Base-by-base conservation (phyloP, 1,139 yeast species). In the Debaryomyces sp. region DNA sequence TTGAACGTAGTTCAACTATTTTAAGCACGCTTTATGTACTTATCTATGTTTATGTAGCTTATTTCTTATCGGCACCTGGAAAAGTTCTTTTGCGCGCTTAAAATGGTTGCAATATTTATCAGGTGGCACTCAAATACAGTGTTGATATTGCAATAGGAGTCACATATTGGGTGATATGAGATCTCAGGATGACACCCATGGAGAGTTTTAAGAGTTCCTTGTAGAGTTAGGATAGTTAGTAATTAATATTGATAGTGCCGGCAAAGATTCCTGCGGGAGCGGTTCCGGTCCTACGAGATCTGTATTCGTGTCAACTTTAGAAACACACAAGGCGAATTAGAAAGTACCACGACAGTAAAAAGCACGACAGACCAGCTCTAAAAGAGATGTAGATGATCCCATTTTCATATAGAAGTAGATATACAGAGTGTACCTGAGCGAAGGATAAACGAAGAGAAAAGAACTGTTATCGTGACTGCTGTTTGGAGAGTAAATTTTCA, bases 91-190 rank as follows among this genome's bases (percentile, higher is more conserved):
- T 41, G 35, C 43, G 43, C 43, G 43, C 36, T 30, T 41, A 13
- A 41, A 39, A 41, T 41, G 43, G 43, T 30, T 41, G 43, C 43
- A 41, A 41, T 21, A 30, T 41, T 41, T 41, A 30, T 41, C 43
- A 41, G 36, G 32, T 41, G 38, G 38, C 38, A 9, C 21, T 9
- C n/a, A n/a, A 32, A 32, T 2, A 13, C 5, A 13, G 17, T 7
- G 10, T 13, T 32, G n/a, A 32, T 32, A 4, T 15, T 17, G 22
- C 22, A 2, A 10, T 10, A 13, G n/a, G n/a, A 18, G 21, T 18
- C 2, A 18, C 5, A 26, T 13, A 7, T 30, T 30, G 12, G 10
- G 10, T 4, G 9, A 30, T 30, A 30, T 7, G 12, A 13, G 18
- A 30, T 2, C 8, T n/a, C n/a, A 13, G 9, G n/a, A 12, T 3